phyloP scores from a whole-genome alignment of 371 early-diverging fungal species.

The Dichotomocladium elegans region DNA sequence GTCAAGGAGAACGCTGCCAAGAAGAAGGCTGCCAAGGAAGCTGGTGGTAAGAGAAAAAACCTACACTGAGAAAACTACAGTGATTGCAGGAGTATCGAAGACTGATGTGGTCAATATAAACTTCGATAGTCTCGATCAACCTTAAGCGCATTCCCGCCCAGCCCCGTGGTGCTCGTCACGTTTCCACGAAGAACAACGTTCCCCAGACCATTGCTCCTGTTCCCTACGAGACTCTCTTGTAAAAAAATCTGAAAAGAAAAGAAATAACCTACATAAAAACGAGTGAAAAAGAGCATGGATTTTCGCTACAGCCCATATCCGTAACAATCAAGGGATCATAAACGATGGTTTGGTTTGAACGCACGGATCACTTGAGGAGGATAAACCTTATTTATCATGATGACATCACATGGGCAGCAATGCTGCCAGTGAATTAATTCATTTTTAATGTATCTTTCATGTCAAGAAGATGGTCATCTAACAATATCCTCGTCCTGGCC shows the following conservation, averaged over 20 bases:
- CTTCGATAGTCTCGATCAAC: constrained; percentile 54
- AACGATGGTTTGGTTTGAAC: no score
- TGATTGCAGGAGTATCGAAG: neutral
- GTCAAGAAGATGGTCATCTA: no score
- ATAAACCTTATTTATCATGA: no score
- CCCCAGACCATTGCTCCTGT: constrained; percentile 92
- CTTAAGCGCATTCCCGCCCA: constrained; percentile 93
- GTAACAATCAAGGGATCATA: no score
- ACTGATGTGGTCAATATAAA: neutral
- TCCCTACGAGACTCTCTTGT: constrained; percentile 90
- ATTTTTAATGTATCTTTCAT: no score
- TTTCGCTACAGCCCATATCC: no score
- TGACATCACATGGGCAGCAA: no score
- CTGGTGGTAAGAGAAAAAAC: constrained; percentile 49
- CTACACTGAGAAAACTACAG: neutral
- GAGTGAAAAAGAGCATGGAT: no score
- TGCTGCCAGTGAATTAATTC: no score
- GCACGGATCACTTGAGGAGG: no score
- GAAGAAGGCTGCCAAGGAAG: constrained; percentile 78
- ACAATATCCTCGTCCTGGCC: constrained; percentile 35
- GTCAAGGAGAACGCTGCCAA: constrained; percentile 91
- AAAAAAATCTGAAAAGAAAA: no score
- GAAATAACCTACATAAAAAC: no score
- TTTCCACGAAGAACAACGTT: constrained; percentile 85
- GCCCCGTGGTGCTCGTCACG: constrained; percentile 89